A percentile compares a stretch with the other conserved stretches of the same genome.
These are phyloP conservation scores for Cercis canadensis DNA, from an alignment of 306 rosid species.

Conservation along the genomic window DNA sequence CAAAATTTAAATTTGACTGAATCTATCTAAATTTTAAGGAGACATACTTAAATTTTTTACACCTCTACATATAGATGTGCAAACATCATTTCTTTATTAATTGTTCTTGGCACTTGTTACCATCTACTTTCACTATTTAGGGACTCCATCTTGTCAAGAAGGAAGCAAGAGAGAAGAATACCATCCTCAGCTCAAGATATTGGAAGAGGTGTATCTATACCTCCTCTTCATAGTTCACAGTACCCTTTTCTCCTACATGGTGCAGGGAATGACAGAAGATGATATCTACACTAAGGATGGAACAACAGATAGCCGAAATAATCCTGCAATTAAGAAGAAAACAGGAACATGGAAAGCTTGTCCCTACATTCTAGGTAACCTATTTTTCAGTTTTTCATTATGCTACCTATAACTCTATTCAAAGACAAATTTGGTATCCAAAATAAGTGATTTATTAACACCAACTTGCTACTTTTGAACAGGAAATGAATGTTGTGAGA, in stretches of 20 bases:
- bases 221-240: too few relatives aligned
- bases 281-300: slow-evolving; percentile 36
- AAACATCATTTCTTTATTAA: too few relatives aligned
- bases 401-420: too few relatives aligned
- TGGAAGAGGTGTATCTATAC: background rate
- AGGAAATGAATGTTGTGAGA: slow-evolving; percentile 71
- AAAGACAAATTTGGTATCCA: too few relatives aligned
- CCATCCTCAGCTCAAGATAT: background rate
- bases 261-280: slow-evolving; percentile 30
- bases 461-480: background rate
- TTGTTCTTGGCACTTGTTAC: too few relatives aligned
- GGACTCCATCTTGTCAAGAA: background rate
- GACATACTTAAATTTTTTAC: too few relatives aligned
- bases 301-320: slow-evolving; percentile 28
- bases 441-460: background rate
- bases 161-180: background rate
- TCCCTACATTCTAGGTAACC: slow-evolving; percentile 36
- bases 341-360: slow-evolving; percentile 45
- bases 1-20: too few relatives aligned
- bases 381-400: background rate
- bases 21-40: too few relatives aligned
- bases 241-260: background rate
- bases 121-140: background rate
- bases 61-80: too few relatives aligned
- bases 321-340: slow-evolving; percentile 34